A percentile compares a stretch with the other conserved stretches of the same genome.
Conservation (phyloP, 1,284 basidiomycete genomes). For the Macrocystidia cucumis region DNA sequence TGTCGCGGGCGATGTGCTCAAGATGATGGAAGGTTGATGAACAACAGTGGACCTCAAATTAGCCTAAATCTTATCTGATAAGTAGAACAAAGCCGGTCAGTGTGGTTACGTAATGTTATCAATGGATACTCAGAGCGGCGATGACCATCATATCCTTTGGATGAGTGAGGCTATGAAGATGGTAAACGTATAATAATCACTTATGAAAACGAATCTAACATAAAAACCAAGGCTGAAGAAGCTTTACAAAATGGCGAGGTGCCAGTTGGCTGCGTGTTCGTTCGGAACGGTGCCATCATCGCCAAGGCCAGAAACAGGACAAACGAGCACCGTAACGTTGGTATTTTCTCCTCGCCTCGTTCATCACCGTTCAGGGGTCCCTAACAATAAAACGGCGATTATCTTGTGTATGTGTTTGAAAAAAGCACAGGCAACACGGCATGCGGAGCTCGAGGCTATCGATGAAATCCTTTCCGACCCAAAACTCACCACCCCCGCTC, state of each 20-base stretch:
- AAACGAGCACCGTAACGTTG: slow-evolving; percentile 88
- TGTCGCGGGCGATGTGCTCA: too few species aligned
- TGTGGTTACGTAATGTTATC: too few species aligned
- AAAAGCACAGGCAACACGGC: slow-evolving; percentile 79
- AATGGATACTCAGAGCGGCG: too few species aligned
- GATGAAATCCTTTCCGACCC: slow-evolving; percentile 75
- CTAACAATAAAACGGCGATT: slow-evolving; percentile 2
- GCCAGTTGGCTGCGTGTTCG: slow-evolving; percentile 96
- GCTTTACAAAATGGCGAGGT: slow-evolving; percentile 85
- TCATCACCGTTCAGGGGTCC: slow-evolving; percentile 4
- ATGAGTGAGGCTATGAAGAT: slow-evolving; percentile 51
- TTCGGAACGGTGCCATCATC: slow-evolving; percentile 70
- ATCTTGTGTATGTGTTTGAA: slow-evolving; percentile 1
- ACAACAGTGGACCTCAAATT: too few species aligned
- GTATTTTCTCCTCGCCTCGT: slow-evolving; percentile 13
- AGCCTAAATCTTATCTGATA: too few species aligned
- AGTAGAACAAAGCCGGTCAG: too few species aligned
- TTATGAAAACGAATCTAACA: slow-evolving; percentile 5
- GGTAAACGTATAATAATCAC: slow-evolving; percentile 21
- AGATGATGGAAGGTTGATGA: too few species aligned
- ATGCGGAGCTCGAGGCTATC: slow-evolving; percentile 97
- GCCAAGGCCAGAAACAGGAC: slow-evolving; percentile 89
- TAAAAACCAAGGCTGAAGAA: slow-evolving; percentile 72
- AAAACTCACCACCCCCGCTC: slow-evolving; percentile 48
- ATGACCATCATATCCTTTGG: slow-evolving; percentile 26